phyloP scores from a whole-genome alignment of 225 moss, liverwort and hornwort genomes.

The Rhytidiadelphus loreus region DNA sequence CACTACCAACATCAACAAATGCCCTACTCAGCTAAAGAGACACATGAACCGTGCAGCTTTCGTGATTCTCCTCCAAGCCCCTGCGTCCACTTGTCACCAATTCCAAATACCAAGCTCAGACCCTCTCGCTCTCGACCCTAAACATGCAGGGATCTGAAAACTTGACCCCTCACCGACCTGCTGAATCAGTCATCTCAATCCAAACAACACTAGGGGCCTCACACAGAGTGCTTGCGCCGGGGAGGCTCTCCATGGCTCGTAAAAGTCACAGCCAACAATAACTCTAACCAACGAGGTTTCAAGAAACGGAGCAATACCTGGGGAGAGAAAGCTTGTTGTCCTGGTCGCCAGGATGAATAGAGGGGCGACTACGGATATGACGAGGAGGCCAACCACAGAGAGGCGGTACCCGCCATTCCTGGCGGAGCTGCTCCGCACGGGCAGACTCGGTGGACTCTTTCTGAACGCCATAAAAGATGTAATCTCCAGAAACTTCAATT shows the following conservation, averaged over 20 bases:
- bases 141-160: neutral
- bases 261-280: neutral
- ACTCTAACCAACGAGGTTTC: neutral
- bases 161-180: neutral
- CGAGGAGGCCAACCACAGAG: conserved; percentile 23
- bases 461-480: conserved; percentile 23
- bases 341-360: conserved; percentile 36
- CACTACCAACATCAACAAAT: neutral
- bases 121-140: neutral
- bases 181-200: neutral
- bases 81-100: neutral
- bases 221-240: neutral
- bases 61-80: too few species aligned
- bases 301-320: conserved; percentile 9
- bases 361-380: conserved; percentile 27
- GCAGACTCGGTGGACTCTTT: conserved; percentile 8
- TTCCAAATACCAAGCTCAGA: neutral
- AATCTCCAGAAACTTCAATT: neutral
- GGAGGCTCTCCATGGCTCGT: neutral
- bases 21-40: neutral
- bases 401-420: conserved; percentile 33
- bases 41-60: neutral
- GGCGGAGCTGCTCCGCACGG: conserved; percentile 5
- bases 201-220: neutral
- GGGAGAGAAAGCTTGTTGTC: conserved; percentile 18